phyloP scores from a whole-genome alignment of 805 yeast genomes.

The Saccharomyces mikatae region DNA sequence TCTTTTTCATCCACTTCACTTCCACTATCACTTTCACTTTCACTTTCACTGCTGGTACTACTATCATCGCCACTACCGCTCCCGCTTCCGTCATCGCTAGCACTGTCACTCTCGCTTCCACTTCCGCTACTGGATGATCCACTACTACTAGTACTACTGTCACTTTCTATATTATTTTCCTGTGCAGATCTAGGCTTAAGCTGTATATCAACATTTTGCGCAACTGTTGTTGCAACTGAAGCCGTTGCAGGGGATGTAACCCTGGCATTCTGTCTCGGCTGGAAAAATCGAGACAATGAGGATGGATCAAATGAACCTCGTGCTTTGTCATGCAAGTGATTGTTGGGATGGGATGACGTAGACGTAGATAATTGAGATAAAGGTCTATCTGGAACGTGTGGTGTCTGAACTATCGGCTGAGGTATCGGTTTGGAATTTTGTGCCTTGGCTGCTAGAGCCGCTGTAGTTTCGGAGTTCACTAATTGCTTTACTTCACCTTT shows the following conservation, averaged over 20 bases:
- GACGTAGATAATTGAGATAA: not conserved
- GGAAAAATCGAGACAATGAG: constrained; percentile 31
- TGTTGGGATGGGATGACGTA: not conserved
- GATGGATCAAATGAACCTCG: constrained; percentile 27
- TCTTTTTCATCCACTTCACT: constrained; percentile 18
- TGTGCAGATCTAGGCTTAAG: not conserved
- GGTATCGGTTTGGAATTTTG: constrained; percentile 1
- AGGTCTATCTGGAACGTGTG: not conserved
- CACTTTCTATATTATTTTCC: constrained; percentile 3
- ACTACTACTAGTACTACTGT: constrained; percentile 3
- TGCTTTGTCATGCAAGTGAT: not conserved
- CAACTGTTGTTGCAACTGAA: constrained; percentile 1
- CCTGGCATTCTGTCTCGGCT: constrained; percentile 23
- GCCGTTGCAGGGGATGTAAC: constrained; percentile 6
- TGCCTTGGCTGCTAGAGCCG: constrained; percentile 1
- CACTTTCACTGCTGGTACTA: constrained; percentile 23
- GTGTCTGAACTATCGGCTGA: constrained; percentile 1
- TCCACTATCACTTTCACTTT: constrained; percentile 14
- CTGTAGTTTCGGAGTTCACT: constrained; percentile 9
- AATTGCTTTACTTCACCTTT: constrained; percentile 44
- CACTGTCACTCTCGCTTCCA: constrained; percentile 21
- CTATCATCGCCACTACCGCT: constrained; percentile 35
- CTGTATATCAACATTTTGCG: not conserved
- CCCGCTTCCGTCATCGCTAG: constrained; percentile 38
- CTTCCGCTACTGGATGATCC: constrained; percentile 10